Conservation (phyloP, 768 basidiomycete genomes). For the Trametes meyenii region DNA sequence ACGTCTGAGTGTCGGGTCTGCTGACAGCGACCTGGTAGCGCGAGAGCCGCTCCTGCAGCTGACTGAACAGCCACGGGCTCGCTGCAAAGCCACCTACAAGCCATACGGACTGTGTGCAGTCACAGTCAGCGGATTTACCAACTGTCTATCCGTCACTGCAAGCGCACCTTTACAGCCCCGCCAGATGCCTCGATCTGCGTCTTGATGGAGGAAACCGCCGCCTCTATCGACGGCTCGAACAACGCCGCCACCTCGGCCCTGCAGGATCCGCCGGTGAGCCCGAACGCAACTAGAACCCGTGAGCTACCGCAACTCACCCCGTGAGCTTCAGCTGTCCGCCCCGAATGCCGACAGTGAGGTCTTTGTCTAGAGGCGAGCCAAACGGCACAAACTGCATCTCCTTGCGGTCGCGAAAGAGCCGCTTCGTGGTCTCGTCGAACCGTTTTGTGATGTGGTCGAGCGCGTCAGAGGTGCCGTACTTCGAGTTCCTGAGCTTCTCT, state of each 20-base stretch:
- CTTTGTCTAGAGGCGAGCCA: constrained; percentile 79
- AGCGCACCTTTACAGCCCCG: constrained; percentile 62
- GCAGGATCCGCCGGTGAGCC: neutral
- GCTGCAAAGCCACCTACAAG: constrained; percentile 85
- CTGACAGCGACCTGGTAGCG: constrained; percentile 62
- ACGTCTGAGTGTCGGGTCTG: constrained; percentile 82
- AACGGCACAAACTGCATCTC: constrained; percentile 75
- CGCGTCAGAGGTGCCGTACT: constrained; percentile 70
- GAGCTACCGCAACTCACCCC: constrained; percentile 47
- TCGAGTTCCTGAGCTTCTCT: constrained; percentile 76
- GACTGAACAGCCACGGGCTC: constrained; percentile 77
- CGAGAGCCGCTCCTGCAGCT: constrained; percentile 69
- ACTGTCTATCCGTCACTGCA: neutral
- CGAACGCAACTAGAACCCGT: neutral
- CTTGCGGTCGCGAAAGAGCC: constrained; percentile 69
- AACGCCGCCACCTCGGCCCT: constrained; percentile 63
- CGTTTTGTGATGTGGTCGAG: constrained; percentile 79
- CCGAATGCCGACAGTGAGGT: constrained; percentile 67
- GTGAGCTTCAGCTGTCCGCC: constrained; percentile 71
- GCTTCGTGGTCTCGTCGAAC: constrained; percentile 84
- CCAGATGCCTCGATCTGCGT: constrained; percentile 69
- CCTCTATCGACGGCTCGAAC: constrained; percentile 79
- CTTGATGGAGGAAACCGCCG: constrained; percentile 69
- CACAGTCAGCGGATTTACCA: neutral
- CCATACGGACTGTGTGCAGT: constrained; percentile 73